Percentiles rank a stretch among this genome's conserved stretches.
These are phyloP conservation scores for Salix purpurea DNA, from an alignment of 345 rosid species.

Conservation along the genomic window DNA sequence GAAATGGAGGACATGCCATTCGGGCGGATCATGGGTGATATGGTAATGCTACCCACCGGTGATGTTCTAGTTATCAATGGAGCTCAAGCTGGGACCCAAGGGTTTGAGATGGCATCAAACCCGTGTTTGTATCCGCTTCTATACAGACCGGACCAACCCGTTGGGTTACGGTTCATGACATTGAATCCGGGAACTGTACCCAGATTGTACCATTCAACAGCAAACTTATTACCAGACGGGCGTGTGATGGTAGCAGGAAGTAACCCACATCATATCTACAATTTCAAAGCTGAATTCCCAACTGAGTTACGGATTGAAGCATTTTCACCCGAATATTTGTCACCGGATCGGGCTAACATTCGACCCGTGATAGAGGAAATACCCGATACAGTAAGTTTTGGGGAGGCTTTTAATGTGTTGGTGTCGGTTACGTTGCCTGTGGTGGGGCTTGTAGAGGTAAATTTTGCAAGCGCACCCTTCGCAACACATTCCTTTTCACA, in stretches of 20 bases:
- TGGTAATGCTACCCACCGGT: constrained; percentile 83
- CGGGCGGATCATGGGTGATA: constrained; percentile 89
- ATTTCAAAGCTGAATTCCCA: constrained; percentile 53
- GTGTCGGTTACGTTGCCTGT: constrained; percentile 64
- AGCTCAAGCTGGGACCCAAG: constrained; percentile 63
- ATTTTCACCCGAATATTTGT: constrained; percentile 81
- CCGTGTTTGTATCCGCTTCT: constrained; percentile 68
- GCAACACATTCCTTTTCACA: constrained; percentile 85
- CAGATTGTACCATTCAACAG: constrained; percentile 88
- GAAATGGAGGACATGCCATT: constrained; percentile 78
- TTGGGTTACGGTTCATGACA: constrained; percentile 31
- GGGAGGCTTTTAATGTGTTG: constrained; percentile 28
- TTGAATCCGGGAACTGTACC: constrained; percentile 75
- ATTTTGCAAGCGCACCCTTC: constrained; percentile 50
- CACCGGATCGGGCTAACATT: constrained; percentile 66
- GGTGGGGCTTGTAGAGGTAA: constrained; percentile 53
- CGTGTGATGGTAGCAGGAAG: constrained; percentile 77
- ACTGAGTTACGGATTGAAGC: constrained; percentile 82
- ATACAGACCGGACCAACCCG: constrained; percentile 50
- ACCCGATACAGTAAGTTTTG: constrained; percentile 22
- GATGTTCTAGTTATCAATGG: constrained; percentile 73
- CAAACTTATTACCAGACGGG: constrained; percentile 81
- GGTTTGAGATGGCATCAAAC: constrained; percentile 28
- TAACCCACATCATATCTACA: constrained; percentile 77
- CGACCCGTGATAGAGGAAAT: constrained; percentile 47